Evolutionary conservation across 2,329 filamentous ascomycete genomes (phyloP).

Genomic region (Cordyceps javanica): DNA sequence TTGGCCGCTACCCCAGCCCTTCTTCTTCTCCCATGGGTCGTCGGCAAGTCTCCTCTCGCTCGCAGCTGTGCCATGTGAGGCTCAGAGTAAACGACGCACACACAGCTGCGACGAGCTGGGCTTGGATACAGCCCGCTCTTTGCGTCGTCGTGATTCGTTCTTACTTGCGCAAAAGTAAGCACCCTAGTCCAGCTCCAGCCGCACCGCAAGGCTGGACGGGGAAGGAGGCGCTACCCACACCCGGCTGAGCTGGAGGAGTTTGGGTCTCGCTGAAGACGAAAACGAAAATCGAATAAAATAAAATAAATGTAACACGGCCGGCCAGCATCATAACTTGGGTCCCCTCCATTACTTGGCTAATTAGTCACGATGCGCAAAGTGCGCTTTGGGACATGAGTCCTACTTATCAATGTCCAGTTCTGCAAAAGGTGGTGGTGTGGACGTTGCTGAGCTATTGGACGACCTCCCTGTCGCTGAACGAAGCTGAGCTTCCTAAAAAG

Average conservation of each 20-base stretch:
- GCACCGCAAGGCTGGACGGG: neutral
- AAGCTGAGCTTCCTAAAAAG: neutral
- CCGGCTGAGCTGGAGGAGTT: neutral
- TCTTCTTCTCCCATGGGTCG: neutral
- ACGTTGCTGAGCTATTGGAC: neutral
- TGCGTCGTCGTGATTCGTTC: neutral
- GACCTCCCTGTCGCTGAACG: neutral
- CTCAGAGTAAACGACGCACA: slow-evolving; percentile 9
- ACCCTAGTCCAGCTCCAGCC: neutral
- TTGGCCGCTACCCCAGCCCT: neutral
- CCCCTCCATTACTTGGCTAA: too few relatives aligned
- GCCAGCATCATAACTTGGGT: neutral
- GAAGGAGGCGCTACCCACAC: neutral
- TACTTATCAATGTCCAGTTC: neutral
- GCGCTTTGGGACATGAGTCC: neutral
- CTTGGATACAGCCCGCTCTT: neutral
- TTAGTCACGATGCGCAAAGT: neutral
- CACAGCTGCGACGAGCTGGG: neutral
- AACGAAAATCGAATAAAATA: too few relatives aligned
- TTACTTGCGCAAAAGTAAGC: neutral
- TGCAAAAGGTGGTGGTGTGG: neutral
- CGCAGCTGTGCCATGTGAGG: slow-evolving; percentile 4
- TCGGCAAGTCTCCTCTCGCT: neutral
- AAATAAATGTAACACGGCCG: neutral
- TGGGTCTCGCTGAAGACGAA: neutral